Evolutionary conservation across 1,139 yeast species (phyloP).

Genomic region (Magnusiomyces ingens): DNA sequence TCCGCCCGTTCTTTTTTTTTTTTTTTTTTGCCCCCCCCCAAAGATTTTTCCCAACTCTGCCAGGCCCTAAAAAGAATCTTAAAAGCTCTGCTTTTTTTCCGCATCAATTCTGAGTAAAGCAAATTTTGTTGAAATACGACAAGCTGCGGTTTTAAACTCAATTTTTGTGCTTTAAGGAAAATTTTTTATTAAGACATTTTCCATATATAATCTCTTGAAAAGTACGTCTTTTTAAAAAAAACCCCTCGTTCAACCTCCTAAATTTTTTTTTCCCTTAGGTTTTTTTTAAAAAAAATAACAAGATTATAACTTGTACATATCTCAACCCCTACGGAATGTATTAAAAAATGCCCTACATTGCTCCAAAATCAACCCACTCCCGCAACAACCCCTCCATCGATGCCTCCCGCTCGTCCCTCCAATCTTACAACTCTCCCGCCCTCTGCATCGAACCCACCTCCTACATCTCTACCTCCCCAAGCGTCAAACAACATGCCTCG

Average conservation of each 20-base stretch:
- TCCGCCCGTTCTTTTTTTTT: too few relatives aligned
- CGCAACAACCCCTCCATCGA: not conserved
- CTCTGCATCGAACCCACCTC: not conserved
- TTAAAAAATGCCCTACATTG: slow-evolving; percentile 13
- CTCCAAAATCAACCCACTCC: slow-evolving; percentile 8
- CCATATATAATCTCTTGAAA: too few relatives aligned
- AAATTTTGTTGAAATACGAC: not conserved
- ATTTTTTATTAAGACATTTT: not conserved
- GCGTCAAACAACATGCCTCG: not conserved
- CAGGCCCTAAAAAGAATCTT: too few relatives aligned
- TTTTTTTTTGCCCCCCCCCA: not conserved
- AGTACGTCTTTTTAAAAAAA: not conserved
- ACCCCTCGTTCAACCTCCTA: not conserved
- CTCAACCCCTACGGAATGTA: too few relatives aligned
- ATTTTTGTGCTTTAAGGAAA: not conserved
- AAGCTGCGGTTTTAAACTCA: not conserved
- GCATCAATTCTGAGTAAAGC: too few relatives aligned
- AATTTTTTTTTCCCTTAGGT: not conserved
- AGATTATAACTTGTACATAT: too few relatives aligned
- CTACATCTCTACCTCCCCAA: not conserved
- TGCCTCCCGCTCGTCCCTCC: not conserved
- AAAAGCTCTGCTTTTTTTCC: too few relatives aligned
- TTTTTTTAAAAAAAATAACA: too few relatives aligned
- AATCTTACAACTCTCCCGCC: not conserved
- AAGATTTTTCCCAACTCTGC: too few relatives aligned